Base-by-base conservation (phyloP, 768 basidiomycete genomes). In the Tephrocybe sp. region DNA sequence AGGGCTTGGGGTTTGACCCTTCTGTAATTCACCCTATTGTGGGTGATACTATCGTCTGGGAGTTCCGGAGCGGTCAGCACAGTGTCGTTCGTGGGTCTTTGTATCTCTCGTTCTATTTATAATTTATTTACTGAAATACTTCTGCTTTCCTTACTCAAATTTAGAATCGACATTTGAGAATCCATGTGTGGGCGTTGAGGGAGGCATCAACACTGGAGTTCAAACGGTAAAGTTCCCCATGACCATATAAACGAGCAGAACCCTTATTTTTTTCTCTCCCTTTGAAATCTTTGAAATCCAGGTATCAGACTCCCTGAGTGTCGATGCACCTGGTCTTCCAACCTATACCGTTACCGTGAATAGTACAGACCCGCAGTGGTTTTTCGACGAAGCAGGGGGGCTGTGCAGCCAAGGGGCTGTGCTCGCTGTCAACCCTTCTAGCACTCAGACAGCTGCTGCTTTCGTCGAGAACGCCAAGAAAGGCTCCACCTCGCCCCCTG, bases 1-100 rank as follows among this genome's bases (percentile, higher is more conserved):
- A 73, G 50, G 73, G 73, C 14, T 49, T 68, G 15, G 73, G 73
- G 18, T 75, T 75, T 53, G 72, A 73, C 54, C 72, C 73, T 17
- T 72, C 72, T 11, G 68, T 64, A 1, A 71, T 75, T 33, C 59
- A 67, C 37, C 72, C 73, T 18, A 26, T 26, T 1, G 48, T 54
- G 3, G 73, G 73, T 14, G 73, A 75, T 53, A 58, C 55, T 25
- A 71, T 73, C 25, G 58, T 59, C 1, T 75, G 70, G 49, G 68
- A 70, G 52, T 73, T 75, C 58, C 56, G 68, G 18, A 71, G 72
- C 53, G 73, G 73, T 10, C 59, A 58, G 42, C 72, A 74, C 51
- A 72, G 71, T 45, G 70, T 64, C 45, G 70, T 71, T 52, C 66
- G 73, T 74, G 45, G 56, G 73, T 72, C 7, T 21, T 38, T 9